These are phyloP conservation scores for Pythium utonaiense DNA, from an alignment of 352 stramenopile species.

Conservation along the genomic window DNA sequence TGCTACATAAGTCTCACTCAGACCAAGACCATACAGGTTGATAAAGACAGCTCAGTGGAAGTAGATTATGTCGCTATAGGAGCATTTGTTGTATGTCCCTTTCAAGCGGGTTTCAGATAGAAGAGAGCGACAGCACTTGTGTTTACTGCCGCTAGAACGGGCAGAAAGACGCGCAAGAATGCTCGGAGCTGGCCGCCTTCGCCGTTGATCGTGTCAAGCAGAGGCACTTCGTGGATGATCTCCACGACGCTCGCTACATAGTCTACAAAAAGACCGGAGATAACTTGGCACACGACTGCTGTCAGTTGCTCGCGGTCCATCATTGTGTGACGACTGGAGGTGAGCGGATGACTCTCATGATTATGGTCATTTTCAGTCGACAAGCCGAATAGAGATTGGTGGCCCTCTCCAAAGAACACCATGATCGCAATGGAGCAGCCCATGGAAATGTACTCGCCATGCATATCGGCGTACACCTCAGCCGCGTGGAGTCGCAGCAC, in stretches of 20 bases:
- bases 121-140: neutral
- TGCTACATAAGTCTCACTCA: neutral
- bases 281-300: neutral
- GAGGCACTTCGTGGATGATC: constrained; percentile 2
- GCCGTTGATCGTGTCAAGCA: neutral
- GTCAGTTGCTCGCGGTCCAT: neutral
- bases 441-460: constrained; percentile 44
- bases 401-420: constrained; percentile 10
- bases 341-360: neutral
- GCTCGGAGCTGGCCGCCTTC: neutral
- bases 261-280: neutral
- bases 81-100: no score
- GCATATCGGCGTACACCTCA: constrained; percentile 43
- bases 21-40: no score
- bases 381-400: neutral
- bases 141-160: neutral
- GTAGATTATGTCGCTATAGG: no score
- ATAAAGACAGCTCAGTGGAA: no score
- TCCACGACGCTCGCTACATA: neutral
- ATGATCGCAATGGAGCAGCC: constrained; percentile 22
- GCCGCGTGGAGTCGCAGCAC: constrained; percentile 30
- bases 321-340: neutral
- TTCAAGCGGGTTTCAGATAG: neutral
- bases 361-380: neutral
- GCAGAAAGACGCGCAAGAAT: neutral